Base-by-base conservation (phyloP, 225 moss, liverwort and hornwort genomes). In the Rhytidiadelphus loreus region DNA sequence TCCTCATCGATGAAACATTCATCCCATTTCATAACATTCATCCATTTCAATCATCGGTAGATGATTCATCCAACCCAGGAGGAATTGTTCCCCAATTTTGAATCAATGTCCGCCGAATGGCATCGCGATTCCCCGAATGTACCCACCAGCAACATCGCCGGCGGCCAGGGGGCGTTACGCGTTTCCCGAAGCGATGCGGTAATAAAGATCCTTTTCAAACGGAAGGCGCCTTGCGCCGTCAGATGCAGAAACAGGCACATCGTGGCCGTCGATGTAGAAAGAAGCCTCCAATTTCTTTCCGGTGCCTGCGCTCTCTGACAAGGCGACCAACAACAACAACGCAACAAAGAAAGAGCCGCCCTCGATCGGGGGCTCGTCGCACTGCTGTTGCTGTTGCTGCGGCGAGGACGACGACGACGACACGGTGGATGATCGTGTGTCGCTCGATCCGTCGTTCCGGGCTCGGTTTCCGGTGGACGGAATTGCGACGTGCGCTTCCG, bases 111-210 rank as follows among this genome's bases (percentile, higher is more conserved):
- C 88, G 88, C 90, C 86, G 39, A 92, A 73, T 72, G 5, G 53
- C 53, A 44, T 19, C 19, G 46, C 46, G 28, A 12, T 64, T 30
- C 65, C 70, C 7, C 13, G 63, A 76, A 86, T 90, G 88, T 90
- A 70, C 43, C 3, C 2, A 0, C 0, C 0, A 4, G 20, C 2
- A 2, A 89, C 84, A 92, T 79, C 60, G 32, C 2, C 2, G 3
- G 28, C 7, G 63, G 35, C 43, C 77, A 52, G 48, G 53, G 53
- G 77, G 81, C 85, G 69, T 82, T 84, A 73, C 88, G 80, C 80
- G 83, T 84, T 37, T 85, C 72, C 80, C 82, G 29, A 87, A 70
- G 92, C 46, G 71, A 77, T 71, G 85, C 16, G 63, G 89, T 46
- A 60, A 35, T 62, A 85, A 90, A 89, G 91, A 92, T 92, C 23